These are phyloP conservation scores for Rubroshorea leprosula DNA, from an alignment of 345 rosid species.

Conservation along the genomic window DNA sequence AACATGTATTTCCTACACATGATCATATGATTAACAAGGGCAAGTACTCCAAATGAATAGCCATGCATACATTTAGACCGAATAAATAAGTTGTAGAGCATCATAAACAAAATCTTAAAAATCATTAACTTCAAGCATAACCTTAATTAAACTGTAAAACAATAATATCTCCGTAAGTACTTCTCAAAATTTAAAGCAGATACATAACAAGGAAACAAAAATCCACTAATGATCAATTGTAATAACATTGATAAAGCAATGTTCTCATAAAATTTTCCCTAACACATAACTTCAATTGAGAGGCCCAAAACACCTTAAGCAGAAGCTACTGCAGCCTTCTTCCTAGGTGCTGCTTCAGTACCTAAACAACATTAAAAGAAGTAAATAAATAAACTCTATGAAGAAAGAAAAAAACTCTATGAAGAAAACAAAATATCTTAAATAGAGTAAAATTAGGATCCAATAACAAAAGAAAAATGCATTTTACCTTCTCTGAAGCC, in stretches of 20 bases:
- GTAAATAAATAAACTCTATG: too few relatives aligned
- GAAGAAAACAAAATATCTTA: background rate
- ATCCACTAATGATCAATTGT: background rate
- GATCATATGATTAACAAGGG: too few relatives aligned
- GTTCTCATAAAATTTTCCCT: background rate
- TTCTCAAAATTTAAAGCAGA: too few relatives aligned
- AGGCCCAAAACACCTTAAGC: background rate
- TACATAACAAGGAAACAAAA: background rate
- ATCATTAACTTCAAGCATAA: background rate
- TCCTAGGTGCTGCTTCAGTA: constrained; percentile 12
- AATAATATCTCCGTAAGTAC: too few relatives aligned
- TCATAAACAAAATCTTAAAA: too few relatives aligned
- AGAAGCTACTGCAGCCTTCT: constrained; percentile 1
- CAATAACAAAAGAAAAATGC: background rate
- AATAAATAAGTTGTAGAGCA: too few relatives aligned
- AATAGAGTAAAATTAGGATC: too few relatives aligned
- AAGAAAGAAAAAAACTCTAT: background rate
- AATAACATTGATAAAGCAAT: background rate
- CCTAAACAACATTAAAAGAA: background rate
- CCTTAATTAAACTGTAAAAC: background rate
- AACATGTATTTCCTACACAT: too few relatives aligned
- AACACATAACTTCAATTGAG: background rate
- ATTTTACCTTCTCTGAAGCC: constrained; percentile 22
- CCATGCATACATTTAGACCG: too few relatives aligned
- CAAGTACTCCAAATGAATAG: too few relatives aligned